A percentile compares a stretch with the other conserved stretches of the same genome.
phyloP scores from a whole-genome alignment of 2,329 filamentous ascomycete species.

The Exophiala dermatitidis region DNA sequence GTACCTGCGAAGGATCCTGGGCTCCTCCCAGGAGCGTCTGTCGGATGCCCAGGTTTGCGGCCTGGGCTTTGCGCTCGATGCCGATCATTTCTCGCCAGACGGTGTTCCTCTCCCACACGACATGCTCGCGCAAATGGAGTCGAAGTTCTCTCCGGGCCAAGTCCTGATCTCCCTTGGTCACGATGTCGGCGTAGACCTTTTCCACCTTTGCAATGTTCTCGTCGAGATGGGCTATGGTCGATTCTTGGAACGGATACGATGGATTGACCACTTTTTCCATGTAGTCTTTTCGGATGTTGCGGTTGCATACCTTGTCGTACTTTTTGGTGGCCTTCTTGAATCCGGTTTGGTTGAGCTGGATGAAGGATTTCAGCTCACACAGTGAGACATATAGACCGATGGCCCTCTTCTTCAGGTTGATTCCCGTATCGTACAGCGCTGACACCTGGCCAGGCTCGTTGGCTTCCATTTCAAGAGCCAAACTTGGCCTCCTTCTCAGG shows the following conservation, averaged over 20 bases:
- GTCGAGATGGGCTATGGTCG: conserved; percentile 64
- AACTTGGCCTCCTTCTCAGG: conserved; percentile 54
- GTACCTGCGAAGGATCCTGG: conserved; percentile 58
- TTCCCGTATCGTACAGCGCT: conserved; percentile 60
- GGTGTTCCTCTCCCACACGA: conserved; percentile 97
- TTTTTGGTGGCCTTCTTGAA: conserved; percentile 97
- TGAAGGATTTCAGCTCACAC: conserved; percentile 91
- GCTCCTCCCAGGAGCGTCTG: conserved; percentile 73
- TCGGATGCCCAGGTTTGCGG: conserved; percentile 74
- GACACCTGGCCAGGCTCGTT: conserved; percentile 73
- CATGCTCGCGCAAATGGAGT: conserved; percentile 86
- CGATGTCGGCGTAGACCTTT: conserved; percentile 68
- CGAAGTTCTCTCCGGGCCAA: conserved; percentile 78
- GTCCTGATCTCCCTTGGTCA: conserved; percentile 70
- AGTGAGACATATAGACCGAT: conserved; percentile 82
- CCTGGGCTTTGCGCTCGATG: conserved; percentile 90
- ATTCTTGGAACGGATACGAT: conserved; percentile 71
- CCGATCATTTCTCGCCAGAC: conserved; percentile 99
- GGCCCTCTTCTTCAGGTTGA: conserved; percentile 88
- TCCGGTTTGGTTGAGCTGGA: conserved; percentile 91
- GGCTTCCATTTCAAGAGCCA: conserved; percentile 51
- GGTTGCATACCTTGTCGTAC: conserved; percentile 92
- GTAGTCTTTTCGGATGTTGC: conserved; percentile 69
- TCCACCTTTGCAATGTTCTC: conserved; percentile 69
- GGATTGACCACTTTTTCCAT: conserved; percentile 65